Base-by-base conservation (phyloP, 257 asterid genomes). In the Nemophila menziesii region DNA sequence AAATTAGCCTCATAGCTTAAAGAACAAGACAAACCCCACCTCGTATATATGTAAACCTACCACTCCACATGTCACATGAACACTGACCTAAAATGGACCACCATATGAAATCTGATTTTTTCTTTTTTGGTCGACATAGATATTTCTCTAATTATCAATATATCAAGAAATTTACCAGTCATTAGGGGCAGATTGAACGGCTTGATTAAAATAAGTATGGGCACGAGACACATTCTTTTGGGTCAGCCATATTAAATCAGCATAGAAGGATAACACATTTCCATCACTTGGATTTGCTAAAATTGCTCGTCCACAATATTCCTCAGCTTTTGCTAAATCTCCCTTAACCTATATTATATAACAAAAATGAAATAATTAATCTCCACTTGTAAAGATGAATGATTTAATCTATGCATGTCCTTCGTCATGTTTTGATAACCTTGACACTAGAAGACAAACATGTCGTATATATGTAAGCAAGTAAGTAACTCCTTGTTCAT, bases 241-340 rank as follows among this genome's bases (percentile, higher is more conserved):
- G 0, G 79, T 77, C 51, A 71, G 71, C 95, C 97, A 83, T 21
- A 83, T 83, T 44, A 80, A 65, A 69, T 80, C 92, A 34, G 97
- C 97, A 56, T 83, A 87, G 8, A 83, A 79, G 15, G 95, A 75
- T n/a, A 83, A 44, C 43, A 74, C 82, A 71, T 61, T 65, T 3
- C 83, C 93, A 52, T 87, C 92, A 2, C 33, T 57, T 11, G 93
- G 89, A 24, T 77, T 71, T 0, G 77, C 78, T 64, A 82, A 52
- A 54, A 82, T 65, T 37, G 94, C 97, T 58, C 97, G 69, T 20
- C 65, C 93, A 43, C 77, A 86, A 38, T 74, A 86, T 77, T 82
- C 95, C 56, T 82, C 93, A 18, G 95, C 93, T 69, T 77, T 86
- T 8, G 38, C 71, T 22, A 66, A 48, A 42, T 86, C 89, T 17